Base-by-base conservation (phyloP, 2,329 filamentous ascomycete genomes). In the Calonectria honghensis region DNA sequence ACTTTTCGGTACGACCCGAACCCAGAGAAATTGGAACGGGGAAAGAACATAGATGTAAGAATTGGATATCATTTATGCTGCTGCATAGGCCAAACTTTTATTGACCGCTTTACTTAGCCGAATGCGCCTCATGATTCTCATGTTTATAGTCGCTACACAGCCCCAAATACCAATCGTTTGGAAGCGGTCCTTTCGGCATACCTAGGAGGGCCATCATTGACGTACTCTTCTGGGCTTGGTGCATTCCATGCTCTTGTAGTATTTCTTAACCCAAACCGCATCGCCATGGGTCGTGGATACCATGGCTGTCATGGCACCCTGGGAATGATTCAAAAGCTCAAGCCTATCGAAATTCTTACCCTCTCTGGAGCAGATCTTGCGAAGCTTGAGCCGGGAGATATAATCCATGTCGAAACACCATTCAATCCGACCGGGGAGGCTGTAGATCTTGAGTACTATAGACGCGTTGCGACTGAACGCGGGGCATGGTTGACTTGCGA, bases 201-300 rank as follows among this genome's bases (percentile, higher is more conserved):
- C 73, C 87, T 98, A 39, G 89, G 91, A 77, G 94, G 90, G 5
- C 93, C 93, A 2, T 86, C 90, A 1, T 83, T 98, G 37, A 95
- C 94, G 63, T 99, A 98, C 86, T 88, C 91, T 41, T 97, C 95
- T 3, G 97, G 97, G 4, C 91, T 98, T 24, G 91, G 95, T 13
- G 95, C 96, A 66, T 96, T 98, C 86, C 95, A 98, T 85, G 96
- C 95, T 32, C 88, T 97, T 71, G 89, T 98, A 1, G 92, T 96
- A n/a, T 92, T 92, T 81, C 86, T 98, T 10, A 96, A 97, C 83
- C 97, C 97, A 0, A 92, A 92, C 79, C 93, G 93, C 72, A 91
- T 98, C 70, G 93, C 95, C 78, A 95, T 98, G 76, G 93, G 93
- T 50, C 92, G 90, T 20, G 96, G 96, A 50, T 98, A 98, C 86